A percentile compares a stretch with the other conserved stretches of the same genome.
phyloP scores from a whole-genome alignment of 257 asterid genomes.

The Fraxinus cuspidata region DNA sequence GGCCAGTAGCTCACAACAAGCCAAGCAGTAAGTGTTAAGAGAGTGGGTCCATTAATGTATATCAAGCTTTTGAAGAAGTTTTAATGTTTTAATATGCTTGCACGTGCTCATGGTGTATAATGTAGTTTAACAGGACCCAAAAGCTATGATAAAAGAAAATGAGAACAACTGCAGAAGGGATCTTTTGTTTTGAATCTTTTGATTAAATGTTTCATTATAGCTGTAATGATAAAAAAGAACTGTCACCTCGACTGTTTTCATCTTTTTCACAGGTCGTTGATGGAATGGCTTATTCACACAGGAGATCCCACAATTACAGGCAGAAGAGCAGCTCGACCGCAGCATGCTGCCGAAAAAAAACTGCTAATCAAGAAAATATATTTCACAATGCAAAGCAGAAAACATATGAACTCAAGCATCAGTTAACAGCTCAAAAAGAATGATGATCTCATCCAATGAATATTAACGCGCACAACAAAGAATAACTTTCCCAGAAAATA shows the following conservation, averaged over 20 bases:
- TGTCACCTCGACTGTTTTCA: constrained; percentile 80
- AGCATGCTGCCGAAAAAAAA: constrained; percentile 57
- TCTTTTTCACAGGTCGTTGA: constrained; percentile 79
- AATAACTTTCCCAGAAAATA: not conserved
- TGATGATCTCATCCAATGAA: constrained; percentile 6
- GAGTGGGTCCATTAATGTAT: not conserved
- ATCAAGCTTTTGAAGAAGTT: constrained; percentile 19
- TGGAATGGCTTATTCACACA: constrained; percentile 93
- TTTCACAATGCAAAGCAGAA: not conserved
- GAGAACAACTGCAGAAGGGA: constrained; percentile 2
- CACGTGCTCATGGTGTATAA: not conserved
- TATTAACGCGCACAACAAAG: constrained; percentile 12
- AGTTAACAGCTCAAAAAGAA: not conserved
- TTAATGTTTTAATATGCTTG: constrained; percentile 1
- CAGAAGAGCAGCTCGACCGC: constrained; percentile 84
- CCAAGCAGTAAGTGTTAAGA: not conserved
- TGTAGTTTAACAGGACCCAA: constrained; percentile 17
- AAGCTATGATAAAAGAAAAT: constrained; percentile 10
- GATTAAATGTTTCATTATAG: constrained; percentile 1
- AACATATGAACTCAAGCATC: constrained; percentile 23
- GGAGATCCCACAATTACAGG: constrained; percentile 83
- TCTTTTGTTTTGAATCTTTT: not conserved
- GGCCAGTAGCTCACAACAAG: not conserved
- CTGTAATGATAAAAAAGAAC: constrained; percentile 16
- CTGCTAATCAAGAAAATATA: constrained; percentile 27